A percentile compares a stretch with the other conserved stretches of the same genome.
Conservation (phyloP, 2,329 filamentous ascomycete species). For the Botryotinia convoluta region DNA sequence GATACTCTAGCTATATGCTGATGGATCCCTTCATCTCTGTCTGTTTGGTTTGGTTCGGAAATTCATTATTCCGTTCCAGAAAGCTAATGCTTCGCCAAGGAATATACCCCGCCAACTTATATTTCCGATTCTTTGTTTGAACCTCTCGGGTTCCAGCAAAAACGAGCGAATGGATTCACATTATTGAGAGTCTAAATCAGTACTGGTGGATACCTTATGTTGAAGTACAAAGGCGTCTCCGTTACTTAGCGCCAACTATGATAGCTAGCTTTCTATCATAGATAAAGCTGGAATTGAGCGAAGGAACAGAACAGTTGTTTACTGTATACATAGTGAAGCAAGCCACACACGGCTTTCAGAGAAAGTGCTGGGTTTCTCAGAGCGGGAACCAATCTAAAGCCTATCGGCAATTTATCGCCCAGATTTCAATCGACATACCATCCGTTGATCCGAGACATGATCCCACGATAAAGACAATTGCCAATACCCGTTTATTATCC, state of each 20-base stretch:
- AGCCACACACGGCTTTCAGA: background rate
- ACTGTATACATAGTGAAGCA: background rate
- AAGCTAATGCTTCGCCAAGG: background rate
- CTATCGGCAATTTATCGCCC: background rate
- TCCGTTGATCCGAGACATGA: conserved; percentile 5
- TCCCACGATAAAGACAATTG: background rate
- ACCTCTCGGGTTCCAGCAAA: background rate
- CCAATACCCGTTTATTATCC: background rate
- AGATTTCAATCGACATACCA: background rate
- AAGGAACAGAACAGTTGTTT: background rate
- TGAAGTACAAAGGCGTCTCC: background rate
- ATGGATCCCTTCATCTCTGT: background rate
- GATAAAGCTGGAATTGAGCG: background rate
- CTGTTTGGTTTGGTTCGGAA: background rate
- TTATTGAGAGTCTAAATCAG: background rate
- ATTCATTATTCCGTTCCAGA: background rate
- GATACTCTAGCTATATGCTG: background rate
- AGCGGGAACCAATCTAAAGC: background rate
- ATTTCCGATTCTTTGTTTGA: background rate
- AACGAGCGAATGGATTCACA: background rate
- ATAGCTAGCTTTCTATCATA: background rate
- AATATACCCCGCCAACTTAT: background rate
- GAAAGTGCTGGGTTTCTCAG: background rate
- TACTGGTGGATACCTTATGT: too few species aligned
- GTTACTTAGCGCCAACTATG: background rate